Base-by-base conservation (phyloP, 805 yeast species). In the Barnettozyma californica region DNA sequence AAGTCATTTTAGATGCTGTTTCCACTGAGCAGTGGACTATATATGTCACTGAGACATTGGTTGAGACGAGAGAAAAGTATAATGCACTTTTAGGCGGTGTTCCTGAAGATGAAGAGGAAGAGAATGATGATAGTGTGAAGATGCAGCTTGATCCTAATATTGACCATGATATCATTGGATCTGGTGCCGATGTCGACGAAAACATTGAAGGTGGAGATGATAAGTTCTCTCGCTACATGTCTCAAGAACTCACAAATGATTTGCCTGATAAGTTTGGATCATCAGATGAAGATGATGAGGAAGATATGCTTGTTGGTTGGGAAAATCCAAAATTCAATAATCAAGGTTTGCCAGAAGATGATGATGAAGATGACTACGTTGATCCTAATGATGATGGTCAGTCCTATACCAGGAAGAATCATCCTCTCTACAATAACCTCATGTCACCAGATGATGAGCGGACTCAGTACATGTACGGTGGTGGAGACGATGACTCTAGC, bases 71-170 rank as follows among this genome's bases (percentile, higher is more conserved):
- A 55, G 95, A 90, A 63, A 91, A 90, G 68, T 94, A 94, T 67
- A 94, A 92, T 66, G 90, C 96, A 10, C 85, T 92, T 29, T 74
- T 94, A 39, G 99, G 99, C 19, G 95, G 92, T n/a, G 69, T 63
- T 23, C 65, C 62, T 34, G 64, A 62, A 18, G 65, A 63, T 13
- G 61, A 57, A 27, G 68, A 59, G 11, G 69, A 52, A 13, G 66
- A 65, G 31, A 66, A 60, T 29, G 71, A 67, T 25, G 65, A 63
- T 40, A 67, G 63, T 4, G 66, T 61, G 2, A 62, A 64, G 39
- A 23, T 51, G 9, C 47, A 26, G 35, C 59, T 69, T 39, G 62
- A 68, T 47, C 64, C 71, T 9, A 66, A 61, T n/a, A 61, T 63
- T n/a, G 73, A 69, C 37, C 69, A 69, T 50, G 69, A 66, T 50